phyloP scores from a whole-genome alignment of 768 basidiomycete species.

The Dendrothele bispora region DNA sequence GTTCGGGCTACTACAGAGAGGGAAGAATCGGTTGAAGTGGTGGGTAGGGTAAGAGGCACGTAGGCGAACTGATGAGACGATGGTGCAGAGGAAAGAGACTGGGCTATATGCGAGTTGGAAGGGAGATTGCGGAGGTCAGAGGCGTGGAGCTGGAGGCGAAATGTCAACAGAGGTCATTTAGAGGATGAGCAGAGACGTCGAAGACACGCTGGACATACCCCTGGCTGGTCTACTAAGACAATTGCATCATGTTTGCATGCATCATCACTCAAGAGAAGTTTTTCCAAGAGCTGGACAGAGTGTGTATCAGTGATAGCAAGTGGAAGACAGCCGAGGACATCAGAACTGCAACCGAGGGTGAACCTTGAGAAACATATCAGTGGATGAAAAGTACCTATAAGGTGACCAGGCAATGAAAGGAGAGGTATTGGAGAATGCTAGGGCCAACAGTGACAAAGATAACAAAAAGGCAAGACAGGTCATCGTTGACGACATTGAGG shows the following conservation, averaged over 20 bases:
- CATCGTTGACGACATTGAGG: slow-evolving; percentile 3
- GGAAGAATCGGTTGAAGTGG: slow-evolving; percentile 5
- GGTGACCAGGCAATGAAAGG: slow-evolving; percentile 78
- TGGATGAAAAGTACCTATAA: slow-evolving; percentile 41
- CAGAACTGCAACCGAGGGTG: slow-evolving; percentile 44
- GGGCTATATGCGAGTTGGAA: slow-evolving; percentile 48
- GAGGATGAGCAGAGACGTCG: too few relatives aligned
- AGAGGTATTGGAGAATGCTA: slow-evolving; percentile 61
- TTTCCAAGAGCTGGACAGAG: slow-evolving; percentile 40
- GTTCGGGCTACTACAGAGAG: slow-evolving; percentile 38
- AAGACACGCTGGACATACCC: too few relatives aligned
- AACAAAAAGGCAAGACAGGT: slow-evolving; percentile 23
- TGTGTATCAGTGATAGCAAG: slow-evolving; percentile 13
- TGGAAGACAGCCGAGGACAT: slow-evolving; percentile 44
- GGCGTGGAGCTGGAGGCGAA: slow-evolving; percentile 57
- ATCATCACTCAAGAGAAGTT: slow-evolving; percentile 42
- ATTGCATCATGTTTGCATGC: slow-evolving; percentile 67
- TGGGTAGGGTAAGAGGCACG: slow-evolving; percentile 31
- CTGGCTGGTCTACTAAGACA: slow-evolving; percentile 68
- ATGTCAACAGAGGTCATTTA: too few relatives aligned
- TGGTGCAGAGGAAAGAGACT: slow-evolving; percentile 45
- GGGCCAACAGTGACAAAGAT: slow-evolving; percentile 43
- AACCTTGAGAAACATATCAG: background rate
- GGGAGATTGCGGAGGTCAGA: slow-evolving; percentile 68
- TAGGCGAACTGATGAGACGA: slow-evolving; percentile 66